These are phyloP conservation scores for Colletotrichum sansevieriae DNA, from an alignment of 2,329 filamentous ascomycete species.

Conservation along the genomic window DNA sequence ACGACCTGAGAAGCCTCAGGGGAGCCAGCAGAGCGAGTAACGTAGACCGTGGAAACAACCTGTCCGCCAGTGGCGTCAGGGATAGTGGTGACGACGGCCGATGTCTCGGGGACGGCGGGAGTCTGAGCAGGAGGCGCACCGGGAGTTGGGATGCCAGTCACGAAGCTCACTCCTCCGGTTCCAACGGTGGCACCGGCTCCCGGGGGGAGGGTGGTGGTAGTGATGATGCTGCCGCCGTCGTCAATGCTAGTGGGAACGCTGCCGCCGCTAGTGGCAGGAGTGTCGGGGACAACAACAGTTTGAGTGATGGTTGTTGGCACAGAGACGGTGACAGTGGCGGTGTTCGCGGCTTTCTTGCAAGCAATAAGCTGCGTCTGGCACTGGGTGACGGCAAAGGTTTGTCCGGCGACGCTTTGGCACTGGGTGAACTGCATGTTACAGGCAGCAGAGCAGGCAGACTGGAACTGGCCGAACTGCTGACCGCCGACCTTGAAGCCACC, in stretches of 20 bases:
- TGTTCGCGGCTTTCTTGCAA: conserved; percentile 41
- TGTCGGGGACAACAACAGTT: conserved; percentile 40
- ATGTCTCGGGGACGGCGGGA: conserved; percentile 28
- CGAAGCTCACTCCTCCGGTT: conserved; percentile 36
- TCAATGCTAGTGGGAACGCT: conserved; percentile 29
- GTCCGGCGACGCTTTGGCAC: conserved; percentile 42
- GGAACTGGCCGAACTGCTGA: conserved; percentile 40
- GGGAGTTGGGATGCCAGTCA: conserved; percentile 40
- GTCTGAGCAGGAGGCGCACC: conserved; percentile 30
- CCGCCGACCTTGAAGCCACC: conserved; percentile 42
- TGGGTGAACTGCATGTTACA: conserved; percentile 42
- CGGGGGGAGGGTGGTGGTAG: conserved; percentile 38
- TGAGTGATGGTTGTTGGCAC: conserved; percentile 41
- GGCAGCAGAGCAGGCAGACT: conserved; percentile 40
- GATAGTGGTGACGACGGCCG: conserved; percentile 14
- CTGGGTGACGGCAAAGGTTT: conserved; percentile 41
- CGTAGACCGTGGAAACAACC: conserved; percentile 28
- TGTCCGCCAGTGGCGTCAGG: neutral
- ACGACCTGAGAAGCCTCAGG: conserved; percentile 11
- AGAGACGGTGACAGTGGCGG: conserved; percentile 40
- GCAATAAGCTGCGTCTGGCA: conserved; percentile 42
- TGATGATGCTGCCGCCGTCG: conserved; percentile 36
- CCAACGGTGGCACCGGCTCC: conserved; percentile 41
- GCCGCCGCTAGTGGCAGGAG: conserved; percentile 18
- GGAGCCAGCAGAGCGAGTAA: conserved; percentile 18